Evolutionary conservation across 257 asterid genomes (phyloP).

Genomic region (Echium plantagineum): DNA sequence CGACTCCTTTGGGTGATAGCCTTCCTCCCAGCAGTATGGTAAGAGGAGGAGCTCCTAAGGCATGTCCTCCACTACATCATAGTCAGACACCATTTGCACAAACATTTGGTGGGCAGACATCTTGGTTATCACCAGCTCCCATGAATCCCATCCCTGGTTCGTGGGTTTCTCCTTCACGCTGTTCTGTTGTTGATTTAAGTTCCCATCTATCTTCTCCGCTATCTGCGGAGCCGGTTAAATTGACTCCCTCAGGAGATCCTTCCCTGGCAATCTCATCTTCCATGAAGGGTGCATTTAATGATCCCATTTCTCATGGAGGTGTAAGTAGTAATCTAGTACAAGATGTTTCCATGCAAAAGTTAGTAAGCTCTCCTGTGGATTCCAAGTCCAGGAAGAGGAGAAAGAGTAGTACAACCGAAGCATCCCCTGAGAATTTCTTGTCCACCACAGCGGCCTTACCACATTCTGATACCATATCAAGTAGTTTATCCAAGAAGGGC

Average conservation of each 20-base stretch:
- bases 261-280: slow-evolving; percentile 31
- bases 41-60: slow-evolving; percentile 44
- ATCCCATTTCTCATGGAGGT: slow-evolving; percentile 34
- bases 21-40: slow-evolving; percentile 38
- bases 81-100: slow-evolving; percentile 55
- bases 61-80: slow-evolving; percentile 65
- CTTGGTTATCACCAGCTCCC: slow-evolving; percentile 54
- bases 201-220: slow-evolving; percentile 43
- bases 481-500: slow-evolving; percentile 28
- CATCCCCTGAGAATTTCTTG: slow-evolving; percentile 30
- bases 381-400: slow-evolving; percentile 71
- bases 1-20: slow-evolving; percentile 61
- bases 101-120: slow-evolving; percentile 39
- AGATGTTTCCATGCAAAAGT: slow-evolving; percentile 30
- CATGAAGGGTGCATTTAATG: slow-evolving; percentile 23
- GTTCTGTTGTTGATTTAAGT: slow-evolving; percentile 47
- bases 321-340: slow-evolving; percentile 25
- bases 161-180: slow-evolving; percentile 69
- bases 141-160: slow-evolving; percentile 33
- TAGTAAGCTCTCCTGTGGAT: slow-evolving; percentile 32
- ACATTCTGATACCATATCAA: slow-evolving; percentile 28
- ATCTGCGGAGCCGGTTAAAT: slow-evolving; percentile 39
- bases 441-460: slow-evolving; percentile 32
- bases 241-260: slow-evolving; percentile 29
- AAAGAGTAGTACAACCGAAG: slow-evolving; percentile 44